Evolutionary conservation across 108 stramenopile genomes (phyloP).

Genomic region (Skeletonema marinoi): DNA sequence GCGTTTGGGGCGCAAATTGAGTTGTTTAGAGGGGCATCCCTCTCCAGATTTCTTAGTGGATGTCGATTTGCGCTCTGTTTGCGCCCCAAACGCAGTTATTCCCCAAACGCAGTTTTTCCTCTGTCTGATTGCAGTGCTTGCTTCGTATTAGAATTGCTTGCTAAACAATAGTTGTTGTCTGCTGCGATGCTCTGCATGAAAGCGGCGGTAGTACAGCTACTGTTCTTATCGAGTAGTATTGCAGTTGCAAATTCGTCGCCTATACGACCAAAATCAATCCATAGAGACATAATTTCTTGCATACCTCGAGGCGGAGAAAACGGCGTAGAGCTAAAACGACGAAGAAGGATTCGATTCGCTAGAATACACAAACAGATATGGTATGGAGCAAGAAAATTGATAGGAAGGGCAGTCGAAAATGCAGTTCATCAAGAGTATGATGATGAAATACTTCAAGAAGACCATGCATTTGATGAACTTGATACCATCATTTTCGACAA

Average conservation of each 20-base stretch:
- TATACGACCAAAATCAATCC: not conserved
- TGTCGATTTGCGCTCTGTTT: too few relatives aligned
- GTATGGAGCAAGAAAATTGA: not conserved
- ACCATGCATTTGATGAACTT: slow-evolving; percentile 28
- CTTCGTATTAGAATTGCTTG: too few relatives aligned
- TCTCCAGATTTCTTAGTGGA: too few relatives aligned
- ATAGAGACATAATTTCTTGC: not conserved
- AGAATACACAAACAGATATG: not conserved
- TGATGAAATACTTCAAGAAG: not conserved
- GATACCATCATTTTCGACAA: slow-evolving; percentile 4
- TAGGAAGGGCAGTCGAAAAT: not conserved
- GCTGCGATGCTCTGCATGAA: too few relatives aligned
- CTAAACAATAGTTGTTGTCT: too few relatives aligned
- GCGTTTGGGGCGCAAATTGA: too few relatives aligned
- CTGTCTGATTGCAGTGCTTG: too few relatives aligned
- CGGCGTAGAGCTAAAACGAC: not conserved
- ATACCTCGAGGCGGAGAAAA: not conserved
- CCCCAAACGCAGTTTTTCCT: too few relatives aligned
- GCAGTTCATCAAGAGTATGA: not conserved
- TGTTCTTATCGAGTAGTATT: not conserved
- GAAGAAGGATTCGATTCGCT: not conserved
- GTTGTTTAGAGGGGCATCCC: too few relatives aligned
- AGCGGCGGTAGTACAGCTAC: not conserved
- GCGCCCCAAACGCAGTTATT: too few relatives aligned
- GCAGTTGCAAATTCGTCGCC: not conserved